Evolutionary conservation across 2,329 filamentous ascomycete species (phyloP).

Genomic region (Pseudopithomyces maydicus): DNA sequence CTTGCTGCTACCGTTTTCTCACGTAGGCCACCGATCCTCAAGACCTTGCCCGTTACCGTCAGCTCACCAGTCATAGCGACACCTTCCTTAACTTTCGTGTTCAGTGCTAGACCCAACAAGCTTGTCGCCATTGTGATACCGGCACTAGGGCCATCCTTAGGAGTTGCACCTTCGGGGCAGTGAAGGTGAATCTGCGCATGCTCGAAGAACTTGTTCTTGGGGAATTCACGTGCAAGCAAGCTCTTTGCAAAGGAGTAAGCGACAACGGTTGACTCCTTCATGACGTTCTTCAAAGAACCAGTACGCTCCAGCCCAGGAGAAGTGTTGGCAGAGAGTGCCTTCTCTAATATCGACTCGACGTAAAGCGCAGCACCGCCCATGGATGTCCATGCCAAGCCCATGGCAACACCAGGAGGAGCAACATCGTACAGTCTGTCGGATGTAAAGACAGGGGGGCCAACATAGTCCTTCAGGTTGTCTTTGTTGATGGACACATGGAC

Average conservation of each 20-base stretch:
- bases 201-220: constrained; percentile 93
- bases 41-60: constrained; percentile 94
- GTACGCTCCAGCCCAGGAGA: constrained; percentile 86
- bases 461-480: constrained; percentile 93
- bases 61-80: constrained; percentile 98
- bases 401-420: constrained; percentile 91
- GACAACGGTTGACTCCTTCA: constrained; percentile 96
- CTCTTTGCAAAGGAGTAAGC: constrained; percentile 97
- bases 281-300: constrained; percentile 91
- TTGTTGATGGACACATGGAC: constrained; percentile 88
- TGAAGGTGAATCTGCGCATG: constrained; percentile 94
- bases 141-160: constrained; percentile 80
- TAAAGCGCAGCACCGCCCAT: constrained; percentile 97
- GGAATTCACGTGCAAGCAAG: constrained; percentile 81
- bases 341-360: constrained; percentile 94
- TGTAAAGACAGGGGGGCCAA: constrained; percentile 93
- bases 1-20: constrained; percentile 98
- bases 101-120: constrained; percentile 81
- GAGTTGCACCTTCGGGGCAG: constrained; percentile 93
- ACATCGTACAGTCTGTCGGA: constrained; percentile 93
- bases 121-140: constrained; percentile 99
- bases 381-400: constrained; percentile 98
- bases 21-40: constrained; percentile 89
- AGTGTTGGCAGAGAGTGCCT: constrained; percentile 73
- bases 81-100: constrained; percentile 77